Conservation (phyloP, 2,329 filamentous ascomycete species). For the Aspergillus pseudoglaucus region DNA sequence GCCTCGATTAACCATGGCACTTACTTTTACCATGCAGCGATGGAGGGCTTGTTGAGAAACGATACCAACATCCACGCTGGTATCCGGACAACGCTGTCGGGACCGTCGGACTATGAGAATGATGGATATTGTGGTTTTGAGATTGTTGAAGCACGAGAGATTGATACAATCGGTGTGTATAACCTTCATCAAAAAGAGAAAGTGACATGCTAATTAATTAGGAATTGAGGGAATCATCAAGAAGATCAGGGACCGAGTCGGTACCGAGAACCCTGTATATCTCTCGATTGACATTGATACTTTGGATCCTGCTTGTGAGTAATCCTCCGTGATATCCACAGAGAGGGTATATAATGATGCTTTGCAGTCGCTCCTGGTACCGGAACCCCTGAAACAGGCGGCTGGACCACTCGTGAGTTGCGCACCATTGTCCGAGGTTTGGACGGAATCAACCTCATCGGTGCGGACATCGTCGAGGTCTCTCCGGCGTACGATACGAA, state of each 20-base stretch:
- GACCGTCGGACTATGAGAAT: conserved; percentile 74
- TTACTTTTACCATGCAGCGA: conserved; percentile 77
- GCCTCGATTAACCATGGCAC: conserved; percentile 81
- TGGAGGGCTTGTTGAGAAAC: conserved; percentile 71
- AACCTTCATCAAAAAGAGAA: not conserved
- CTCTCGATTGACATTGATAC: conserved; percentile 83
- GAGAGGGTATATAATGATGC: no score
- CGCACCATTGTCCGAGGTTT: conserved; percentile 54
- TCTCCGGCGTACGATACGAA: conserved; percentile 57
- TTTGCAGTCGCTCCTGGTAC: conserved; percentile 40
- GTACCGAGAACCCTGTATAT: conserved; percentile 69
- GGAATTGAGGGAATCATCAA: conserved; percentile 67
- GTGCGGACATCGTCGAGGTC: conserved; percentile 58
- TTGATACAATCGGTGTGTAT: conserved; percentile 53
- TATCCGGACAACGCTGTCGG: conserved; percentile 74
- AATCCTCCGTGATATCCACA: not conserved
- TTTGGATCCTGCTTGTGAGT: conserved; percentile 69
- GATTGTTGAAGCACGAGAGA: conserved; percentile 69
- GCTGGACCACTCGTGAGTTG: conserved; percentile 56
- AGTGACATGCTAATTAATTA: conserved; percentile 1
- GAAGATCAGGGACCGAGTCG: conserved; percentile 68
- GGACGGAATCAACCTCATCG: conserved; percentile 52
- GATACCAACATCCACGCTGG: conserved; percentile 84
- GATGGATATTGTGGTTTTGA: conserved; percentile 80
- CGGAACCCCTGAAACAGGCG: conserved; percentile 56